A percentile compares a stretch with the other conserved stretches of the same genome.
phyloP scores from a whole-genome alignment of 345 rosid genomes.

The Passiflora organensis region DNA sequence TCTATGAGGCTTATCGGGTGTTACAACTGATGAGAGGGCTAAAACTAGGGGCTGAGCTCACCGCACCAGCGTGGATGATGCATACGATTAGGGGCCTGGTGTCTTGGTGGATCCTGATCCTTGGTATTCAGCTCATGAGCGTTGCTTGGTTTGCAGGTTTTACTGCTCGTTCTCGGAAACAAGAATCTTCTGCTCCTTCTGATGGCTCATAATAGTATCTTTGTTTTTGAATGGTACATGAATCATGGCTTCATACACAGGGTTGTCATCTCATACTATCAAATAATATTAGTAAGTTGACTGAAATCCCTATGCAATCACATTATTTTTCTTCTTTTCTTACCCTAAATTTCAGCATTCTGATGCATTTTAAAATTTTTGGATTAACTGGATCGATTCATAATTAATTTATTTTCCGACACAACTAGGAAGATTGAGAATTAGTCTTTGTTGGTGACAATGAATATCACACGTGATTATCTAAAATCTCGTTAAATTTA shows the following conservation, averaged over 20 bases:
- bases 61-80: conserved; percentile 72
- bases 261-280: background rate
- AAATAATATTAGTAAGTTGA: conserved; percentile 8
- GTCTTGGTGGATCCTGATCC: conserved; percentile 90
- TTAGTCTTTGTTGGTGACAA: too few species aligned
- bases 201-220: conserved; percentile 23
- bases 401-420: too few species aligned
- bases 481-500: too few species aligned
- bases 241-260: conserved; percentile 2
- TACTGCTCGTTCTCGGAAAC: conserved; percentile 31
- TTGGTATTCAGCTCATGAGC: conserved; percentile 89
- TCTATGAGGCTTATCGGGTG: conserved; percentile 77
- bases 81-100: conserved; percentile 73
- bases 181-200: conserved; percentile 25
- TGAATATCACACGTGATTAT: too few species aligned
- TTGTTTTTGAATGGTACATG: background rate
- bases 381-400: too few species aligned
- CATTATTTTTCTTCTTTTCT: background rate
- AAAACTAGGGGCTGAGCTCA: conserved; percentile 68
- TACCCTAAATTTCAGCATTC: too few species aligned
- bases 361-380: too few species aligned
- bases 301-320: background rate
- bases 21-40: conserved; percentile 84
- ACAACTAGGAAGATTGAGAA: too few species aligned
- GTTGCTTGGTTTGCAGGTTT: conserved; percentile 97